Evolutionary conservation across 768 basidiomycete species (phyloP).

Genomic region (Lentinus brumalis): DNA sequence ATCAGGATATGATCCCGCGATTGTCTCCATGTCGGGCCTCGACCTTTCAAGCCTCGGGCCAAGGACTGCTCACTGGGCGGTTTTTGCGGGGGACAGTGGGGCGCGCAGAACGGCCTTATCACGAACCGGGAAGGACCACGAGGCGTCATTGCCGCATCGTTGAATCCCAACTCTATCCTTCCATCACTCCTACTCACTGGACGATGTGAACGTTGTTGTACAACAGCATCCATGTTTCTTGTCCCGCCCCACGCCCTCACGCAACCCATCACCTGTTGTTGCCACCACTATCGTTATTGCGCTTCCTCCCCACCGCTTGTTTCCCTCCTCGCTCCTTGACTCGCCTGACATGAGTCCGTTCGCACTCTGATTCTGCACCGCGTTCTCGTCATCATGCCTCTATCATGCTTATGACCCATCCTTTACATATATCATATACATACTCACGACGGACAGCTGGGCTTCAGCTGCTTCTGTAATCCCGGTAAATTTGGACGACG

Average conservation of each 20-base stretch:
- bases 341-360: background rate
- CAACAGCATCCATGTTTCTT: background rate
- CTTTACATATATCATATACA: background rate
- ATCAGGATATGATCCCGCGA: constrained; percentile 7
- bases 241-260: background rate
- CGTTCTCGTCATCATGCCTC: background rate
- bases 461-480: no score
- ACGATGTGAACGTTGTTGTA: background rate
- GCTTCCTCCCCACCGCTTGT: background rate
- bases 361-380: background rate
- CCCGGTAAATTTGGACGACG: no score
- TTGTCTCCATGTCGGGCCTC: no score
- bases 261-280: background rate
- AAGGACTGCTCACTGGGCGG: no score
- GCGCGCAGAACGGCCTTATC: no score
- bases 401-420: background rate
- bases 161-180: background rate
- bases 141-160: no score
- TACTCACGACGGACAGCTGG: background rate
- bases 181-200: background rate
- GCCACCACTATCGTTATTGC: background rate
- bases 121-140: no score
- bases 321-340: background rate
- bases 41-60: no score
- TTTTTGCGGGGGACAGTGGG: no score